Conservation (phyloP, 1,284 basidiomycete species). For the Apiotrichum gamsii region DNA sequence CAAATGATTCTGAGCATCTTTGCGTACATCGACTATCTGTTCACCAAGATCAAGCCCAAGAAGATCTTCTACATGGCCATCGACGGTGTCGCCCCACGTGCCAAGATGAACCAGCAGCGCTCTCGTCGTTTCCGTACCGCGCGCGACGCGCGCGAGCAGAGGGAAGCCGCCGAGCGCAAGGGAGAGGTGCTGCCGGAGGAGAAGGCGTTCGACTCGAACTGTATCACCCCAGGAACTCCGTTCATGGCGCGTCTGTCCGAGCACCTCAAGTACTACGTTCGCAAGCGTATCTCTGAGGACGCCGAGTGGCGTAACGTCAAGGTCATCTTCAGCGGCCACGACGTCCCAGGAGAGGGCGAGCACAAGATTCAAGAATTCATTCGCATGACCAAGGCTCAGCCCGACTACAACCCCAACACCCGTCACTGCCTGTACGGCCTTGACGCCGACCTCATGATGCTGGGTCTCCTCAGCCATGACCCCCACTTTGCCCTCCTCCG, state of each 20-base stretch:
- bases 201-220: slow-evolving; percentile 97
- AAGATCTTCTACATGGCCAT: slow-evolving; percentile 97
- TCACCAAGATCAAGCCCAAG: slow-evolving; percentile 94
- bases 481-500: slow-evolving; percentile 96
- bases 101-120: slow-evolving; percentile 99
- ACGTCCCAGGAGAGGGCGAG: slow-evolving; percentile 97
- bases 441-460: slow-evolving; percentile 98
- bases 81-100: slow-evolving; percentile 94
- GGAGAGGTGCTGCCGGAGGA: slow-evolving; percentile 88
- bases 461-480: slow-evolving; percentile 93
- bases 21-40: slow-evolving; percentile 92
- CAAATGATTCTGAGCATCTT: slow-evolving; percentile 97
- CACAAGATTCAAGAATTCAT: slow-evolving; percentile 99
- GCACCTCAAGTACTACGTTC: slow-evolving; percentile 91
- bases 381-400: slow-evolving; percentile 85
- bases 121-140: slow-evolving; percentile 90
- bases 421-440: slow-evolving; percentile 96
- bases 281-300: slow-evolving; percentile 94
- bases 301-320: slow-evolving; percentile 86
- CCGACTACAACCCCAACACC: slow-evolving; percentile 62
- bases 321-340: slow-evolving; percentile 95
- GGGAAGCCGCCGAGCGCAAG: slow-evolving; percentile 76
- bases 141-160: slow-evolving; percentile 80
- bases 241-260: slow-evolving; percentile 90
- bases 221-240: slow-evolving; percentile 92